These are phyloP conservation scores for Vitis vinifera DNA, from an alignment of 164 flowering plant genomes.

Conservation along the genomic window ASM3070453v1 NC_081807.1:2032001-2032500, in stretches of 20 bases:
- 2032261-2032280: conserved; percentile 40
- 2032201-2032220: conserved; percentile 1
- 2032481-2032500: background rate
- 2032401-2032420: conserved; percentile 4
- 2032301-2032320: conserved; percentile 24
- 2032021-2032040: too few relatives aligned
- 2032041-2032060: too few relatives aligned
- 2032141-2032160: conserved; percentile 11
- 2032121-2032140: conserved; percentile 26
- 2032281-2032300: conserved; percentile 45
- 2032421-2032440: conserved; percentile 9
- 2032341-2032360: conserved; percentile 27
- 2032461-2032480: background rate
- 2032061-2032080: too few relatives aligned
- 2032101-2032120: conserved; percentile 55
- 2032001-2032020: too few relatives aligned
- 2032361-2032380: conserved; percentile 17
- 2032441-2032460: conserved; percentile 9
- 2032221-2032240: background rate
- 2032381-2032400: background rate
- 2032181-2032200: conserved; percentile 29
- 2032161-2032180: conserved; percentile 22
- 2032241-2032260: conserved; percentile 25
- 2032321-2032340: conserved; percentile 13
- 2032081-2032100: conserved; percentile 24